Percentiles rank a stretch among this genome's conserved stretches.
phyloP scores from a whole-genome alignment of 345 rosid species.

The Camelina laxa region DNA sequence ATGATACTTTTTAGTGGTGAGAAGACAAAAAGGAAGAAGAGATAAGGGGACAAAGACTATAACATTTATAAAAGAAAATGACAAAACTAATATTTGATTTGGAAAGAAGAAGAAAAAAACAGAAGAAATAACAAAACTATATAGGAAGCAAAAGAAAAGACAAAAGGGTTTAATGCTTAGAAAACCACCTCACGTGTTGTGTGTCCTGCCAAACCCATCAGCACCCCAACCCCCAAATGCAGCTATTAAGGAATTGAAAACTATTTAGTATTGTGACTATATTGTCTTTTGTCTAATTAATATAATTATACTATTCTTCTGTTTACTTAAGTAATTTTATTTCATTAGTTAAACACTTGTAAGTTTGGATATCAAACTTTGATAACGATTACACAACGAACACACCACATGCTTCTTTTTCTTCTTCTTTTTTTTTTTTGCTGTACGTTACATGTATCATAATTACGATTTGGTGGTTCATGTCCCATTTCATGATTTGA shows the following conservation, averaged over 20 bases:
- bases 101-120: background rate
- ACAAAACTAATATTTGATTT: slow-evolving; percentile 17
- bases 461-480: slow-evolving; percentile 2
- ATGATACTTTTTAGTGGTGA: slow-evolving; percentile 11
- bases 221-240: slow-evolving; percentile 18
- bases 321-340: background rate
- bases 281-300: background rate
- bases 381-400: background rate
- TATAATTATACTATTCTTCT: background rate
- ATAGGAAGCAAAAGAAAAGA: slow-evolving; percentile 30
- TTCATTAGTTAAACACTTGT: background rate
- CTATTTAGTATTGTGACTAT: background rate
- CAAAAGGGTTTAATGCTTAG: slow-evolving; percentile 19
- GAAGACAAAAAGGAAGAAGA: slow-evolving; percentile 14
- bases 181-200: slow-evolving; percentile 25
- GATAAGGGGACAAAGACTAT: slow-evolving; percentile 4
- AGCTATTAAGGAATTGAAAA: slow-evolving; percentile 14
- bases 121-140: slow-evolving; percentile 19
- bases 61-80: slow-evolving; percentile 20
- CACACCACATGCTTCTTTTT: background rate
- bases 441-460: background rate
- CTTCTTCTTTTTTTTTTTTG: background rate
- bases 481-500: slow-evolving; percentile 5
- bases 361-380: background rate
- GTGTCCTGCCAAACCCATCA: slow-evolving; percentile 25